These are phyloP conservation scores for Ottelia alismoides DNA, from an alignment of 106 monocot genomes.

Conservation along the genomic window DNA sequence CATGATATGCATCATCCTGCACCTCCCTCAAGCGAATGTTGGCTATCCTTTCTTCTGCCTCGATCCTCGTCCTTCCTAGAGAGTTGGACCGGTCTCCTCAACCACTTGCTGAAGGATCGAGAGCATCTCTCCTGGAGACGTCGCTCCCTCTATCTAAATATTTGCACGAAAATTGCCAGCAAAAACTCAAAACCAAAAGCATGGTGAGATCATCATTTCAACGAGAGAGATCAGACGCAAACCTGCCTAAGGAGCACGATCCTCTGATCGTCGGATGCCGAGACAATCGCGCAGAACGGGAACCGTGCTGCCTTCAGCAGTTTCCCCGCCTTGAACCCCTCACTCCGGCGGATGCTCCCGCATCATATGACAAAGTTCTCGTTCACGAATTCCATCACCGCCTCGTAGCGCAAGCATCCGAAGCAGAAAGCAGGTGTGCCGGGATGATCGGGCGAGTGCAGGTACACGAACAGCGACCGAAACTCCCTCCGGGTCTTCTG, in stretches of 20 bases:
- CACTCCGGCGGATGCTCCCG: slow-evolving; percentile 59
- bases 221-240: no score
- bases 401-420: slow-evolving; percentile 35
- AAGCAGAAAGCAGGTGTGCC: slow-evolving; percentile 58
- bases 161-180: no score
- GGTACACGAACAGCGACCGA: slow-evolving; percentile 68
- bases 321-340: slow-evolving; percentile 92
- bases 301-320: slow-evolving; percentile 64
- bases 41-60: no score
- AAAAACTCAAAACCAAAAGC: no score
- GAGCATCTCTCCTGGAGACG: no score
- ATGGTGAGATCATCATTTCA: no score
- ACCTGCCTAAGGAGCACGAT: slow-evolving; percentile 64
- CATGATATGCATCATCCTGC: no score
- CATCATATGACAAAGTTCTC: slow-evolving; percentile 83
- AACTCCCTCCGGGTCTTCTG: slow-evolving; percentile 59
- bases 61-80: no score
- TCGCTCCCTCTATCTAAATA: no score
- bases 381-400: slow-evolving; percentile 61
- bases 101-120: no score
- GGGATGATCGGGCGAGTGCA: slow-evolving; percentile 86
- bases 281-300: slow-evolving; percentile 78
- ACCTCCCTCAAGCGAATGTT: no score
- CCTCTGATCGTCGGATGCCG: slow-evolving; percentile 48
- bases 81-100: no score